Conservation (phyloP, 225 moss, liverwort and hornwort genomes). For the Thuidium tamariscinum region DNA sequence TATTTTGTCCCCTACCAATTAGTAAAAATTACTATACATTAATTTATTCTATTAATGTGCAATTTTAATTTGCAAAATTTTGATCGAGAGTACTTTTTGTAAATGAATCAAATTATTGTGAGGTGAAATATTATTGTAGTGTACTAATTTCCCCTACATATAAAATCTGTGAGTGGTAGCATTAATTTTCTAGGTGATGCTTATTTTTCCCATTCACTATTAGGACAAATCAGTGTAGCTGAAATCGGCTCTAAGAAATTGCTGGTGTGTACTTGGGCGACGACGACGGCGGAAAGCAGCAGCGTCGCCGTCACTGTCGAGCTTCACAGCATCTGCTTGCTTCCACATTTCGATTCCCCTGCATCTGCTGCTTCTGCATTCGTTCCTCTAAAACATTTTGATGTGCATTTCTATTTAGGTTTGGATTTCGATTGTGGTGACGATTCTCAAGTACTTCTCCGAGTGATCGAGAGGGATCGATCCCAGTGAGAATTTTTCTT, state of each 20-base stretch:
- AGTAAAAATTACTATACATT: neutral
- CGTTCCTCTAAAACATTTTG: too few species aligned
- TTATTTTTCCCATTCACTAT: neutral
- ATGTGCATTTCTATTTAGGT: neutral
- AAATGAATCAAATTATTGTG: neutral
- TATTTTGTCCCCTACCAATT: rapidly evolving
- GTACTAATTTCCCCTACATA: neutral
- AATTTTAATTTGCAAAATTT: neutral
- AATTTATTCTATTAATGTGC: too few species aligned
- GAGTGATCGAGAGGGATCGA: neutral
- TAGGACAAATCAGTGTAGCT: neutral
- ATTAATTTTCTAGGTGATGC: neutral
- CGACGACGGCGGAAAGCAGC: neutral
- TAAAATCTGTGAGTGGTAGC: rapidly evolving
- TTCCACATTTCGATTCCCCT: neutral
- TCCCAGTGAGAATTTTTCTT: neutral
- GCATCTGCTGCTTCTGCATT: too few species aligned
- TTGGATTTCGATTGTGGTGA: neutral
- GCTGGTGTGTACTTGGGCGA: too few species aligned
- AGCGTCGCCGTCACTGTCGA: neutral
- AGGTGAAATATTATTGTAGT: neutral
- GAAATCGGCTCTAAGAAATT: neutral
- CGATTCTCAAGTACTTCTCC: neutral
- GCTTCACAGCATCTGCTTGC: neutral
- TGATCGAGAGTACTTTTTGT: too few species aligned